Conservation (phyloP, 2,329 filamentous ascomycete species). For the Geosmithia flava region DNA sequence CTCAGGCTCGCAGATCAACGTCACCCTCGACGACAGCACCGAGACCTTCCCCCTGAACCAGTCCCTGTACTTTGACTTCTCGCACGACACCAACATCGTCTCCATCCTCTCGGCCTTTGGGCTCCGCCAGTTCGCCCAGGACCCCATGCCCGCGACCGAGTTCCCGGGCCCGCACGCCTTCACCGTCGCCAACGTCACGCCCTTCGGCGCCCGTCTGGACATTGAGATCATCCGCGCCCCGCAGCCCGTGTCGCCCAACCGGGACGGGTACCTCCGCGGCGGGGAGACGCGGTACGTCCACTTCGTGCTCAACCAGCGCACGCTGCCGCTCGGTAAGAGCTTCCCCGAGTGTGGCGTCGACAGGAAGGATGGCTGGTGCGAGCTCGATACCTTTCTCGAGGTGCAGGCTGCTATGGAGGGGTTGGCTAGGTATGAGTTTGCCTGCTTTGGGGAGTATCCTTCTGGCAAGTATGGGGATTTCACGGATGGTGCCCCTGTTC, state of each 20-base stretch:
- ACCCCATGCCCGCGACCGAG: slow-evolving; percentile 36
- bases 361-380: slow-evolving; percentile 66
- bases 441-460: slow-evolving; percentile 48
- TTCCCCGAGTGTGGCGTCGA: slow-evolving; percentile 49
- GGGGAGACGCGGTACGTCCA: slow-evolving; percentile 57
- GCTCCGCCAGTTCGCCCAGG: slow-evolving; percentile 52
- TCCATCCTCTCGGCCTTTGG: slow-evolving; percentile 61
- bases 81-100: slow-evolving; percentile 64
- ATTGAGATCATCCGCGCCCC: slow-evolving; percentile 63
- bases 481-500: slow-evolving; percentile 20
- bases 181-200: slow-evolving; percentile 54
- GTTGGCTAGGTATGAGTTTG: slow-evolving; percentile 48
- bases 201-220: slow-evolving; percentile 60
- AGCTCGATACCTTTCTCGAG: slow-evolving; percentile 54
- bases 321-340: slow-evolving; percentile 54
- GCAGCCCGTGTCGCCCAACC: slow-evolving; percentile 42
- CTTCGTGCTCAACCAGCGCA: slow-evolving; percentile 64
- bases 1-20: slow-evolving; percentile 49
- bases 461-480: slow-evolving; percentile 23
- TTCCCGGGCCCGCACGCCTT: slow-evolving; percentile 49
- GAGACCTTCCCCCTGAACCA: slow-evolving; percentile 65
- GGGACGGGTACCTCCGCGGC: slow-evolving; percentile 39
- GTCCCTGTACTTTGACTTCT: slow-evolving; percentile 64
- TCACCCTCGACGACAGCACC: slow-evolving; percentile 56
- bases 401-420: slow-evolving; percentile 46